Evolutionary conservation across 2,329 filamentous ascomycete genomes (phyloP), one percentile per base, ranked within the genome.

Genomic region (Zymoseptoria crescenta): DNA sequence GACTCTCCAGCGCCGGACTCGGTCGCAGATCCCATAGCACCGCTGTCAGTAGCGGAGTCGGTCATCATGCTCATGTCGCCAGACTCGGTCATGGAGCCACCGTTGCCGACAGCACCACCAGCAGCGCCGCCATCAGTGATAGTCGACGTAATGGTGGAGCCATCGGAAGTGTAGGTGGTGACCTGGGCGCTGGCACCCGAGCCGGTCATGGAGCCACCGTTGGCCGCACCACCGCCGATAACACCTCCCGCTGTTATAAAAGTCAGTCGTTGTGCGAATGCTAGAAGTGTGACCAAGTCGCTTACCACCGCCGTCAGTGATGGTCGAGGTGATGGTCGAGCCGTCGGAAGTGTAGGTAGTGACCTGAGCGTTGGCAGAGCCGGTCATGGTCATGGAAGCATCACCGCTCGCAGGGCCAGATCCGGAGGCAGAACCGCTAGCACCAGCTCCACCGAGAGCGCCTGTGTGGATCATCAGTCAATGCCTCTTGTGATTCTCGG

Each of bases 271-370:
- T 10, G 13, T 51, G 20, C 13, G 1, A 50, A 51, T 50, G 16
- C 49, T 21, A 30, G 24, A 4, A 48, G 16, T 21, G 8, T 5
- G 55, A 58, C 1, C 61, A 59, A 13, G 56, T 56, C 59, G 20
- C 59, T 54, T 49, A 56, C 54, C 57, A 30, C 30, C 59, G 56
- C 48, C 56, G 49, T 62, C 64, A 19, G 50, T 57, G 19, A 53
- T 54, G 49, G 62, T 60, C 61, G 61, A 73, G 69, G 72, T 69
- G 58, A 71, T 73, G 59, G 70, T 72, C 52, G 64, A 65, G 57
- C 71, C 72, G 54, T 70, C 71, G 41, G 68, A 70, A 53, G 71
- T 72, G 52, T 65, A 67, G 63, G 71, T 73, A 55, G 68, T 68
- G 63, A 72, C 50, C 19, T 65, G 56, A 55, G 56, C 51, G 41